phyloP scores from a whole-genome alignment of 371 early-diverging fungal species.

The Mortierella sp. region DNA sequence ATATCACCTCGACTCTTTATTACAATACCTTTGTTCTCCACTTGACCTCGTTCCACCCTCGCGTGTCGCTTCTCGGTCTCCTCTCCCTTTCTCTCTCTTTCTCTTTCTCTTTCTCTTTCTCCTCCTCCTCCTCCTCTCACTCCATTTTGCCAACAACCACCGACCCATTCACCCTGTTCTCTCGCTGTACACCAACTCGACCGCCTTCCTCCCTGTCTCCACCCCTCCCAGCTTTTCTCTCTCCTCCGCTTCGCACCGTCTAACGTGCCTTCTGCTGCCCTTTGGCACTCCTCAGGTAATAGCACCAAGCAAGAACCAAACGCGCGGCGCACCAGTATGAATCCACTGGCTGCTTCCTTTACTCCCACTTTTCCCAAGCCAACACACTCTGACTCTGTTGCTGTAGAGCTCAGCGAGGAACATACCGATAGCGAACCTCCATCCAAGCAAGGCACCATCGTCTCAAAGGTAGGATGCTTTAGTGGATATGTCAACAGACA shows the following conservation, averaged over 20 bases:
- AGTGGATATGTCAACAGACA: too few species aligned
- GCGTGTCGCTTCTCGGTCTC: not conserved
- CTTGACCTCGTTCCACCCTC: too few species aligned
- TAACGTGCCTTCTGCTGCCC: too few species aligned
- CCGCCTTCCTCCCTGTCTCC: too few species aligned
- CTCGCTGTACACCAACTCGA: too few species aligned
- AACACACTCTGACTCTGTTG: conserved; percentile 15
- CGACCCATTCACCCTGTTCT: too few species aligned
- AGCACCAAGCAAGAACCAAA: too few species aligned
- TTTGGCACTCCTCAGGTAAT: too few species aligned
- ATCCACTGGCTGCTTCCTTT: conserved; percentile 40
- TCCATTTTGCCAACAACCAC: not conserved
- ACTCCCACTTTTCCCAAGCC: conserved; percentile 38
- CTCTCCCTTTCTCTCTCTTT: not conserved
- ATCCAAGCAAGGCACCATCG: conserved; percentile 11
- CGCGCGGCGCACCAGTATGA: conserved; percentile 41
- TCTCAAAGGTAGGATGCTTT: conserved; percentile 10
- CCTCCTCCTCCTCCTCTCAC: not conserved
- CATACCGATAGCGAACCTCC: not conserved
- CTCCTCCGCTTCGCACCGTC: too few species aligned
- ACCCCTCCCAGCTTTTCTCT: too few species aligned
- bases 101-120: not conserved
- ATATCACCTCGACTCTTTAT: not conserved
- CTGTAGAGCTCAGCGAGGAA: conserved; percentile 8
- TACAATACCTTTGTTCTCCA: not conserved